Percentiles rank a stretch among this genome's conserved stretches.
Evolutionary conservation across 305 asterid species (phyloP).

Genomic region (Fraxinus sp.): DNA sequence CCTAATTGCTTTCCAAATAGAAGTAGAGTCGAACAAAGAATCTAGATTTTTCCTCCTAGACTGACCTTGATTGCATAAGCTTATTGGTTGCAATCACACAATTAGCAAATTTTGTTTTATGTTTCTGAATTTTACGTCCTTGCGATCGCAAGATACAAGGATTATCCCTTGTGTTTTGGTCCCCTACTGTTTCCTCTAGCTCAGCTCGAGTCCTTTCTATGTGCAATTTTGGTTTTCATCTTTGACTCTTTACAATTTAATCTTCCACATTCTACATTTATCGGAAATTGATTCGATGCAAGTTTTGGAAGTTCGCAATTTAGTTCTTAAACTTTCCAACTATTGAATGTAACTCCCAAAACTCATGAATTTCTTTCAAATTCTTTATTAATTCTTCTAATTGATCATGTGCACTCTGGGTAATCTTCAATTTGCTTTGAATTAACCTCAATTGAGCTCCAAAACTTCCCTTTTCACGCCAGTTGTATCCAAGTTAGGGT

Average conservation of each 20-base stretch:
- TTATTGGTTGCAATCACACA: not conserved
- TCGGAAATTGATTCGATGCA: not conserved
- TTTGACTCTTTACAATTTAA: not conserved
- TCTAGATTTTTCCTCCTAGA: not conserved
- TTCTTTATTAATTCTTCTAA: not conserved
- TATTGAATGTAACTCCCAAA: not conserved
- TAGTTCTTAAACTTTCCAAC: not conserved
- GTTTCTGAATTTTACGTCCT: not conserved
- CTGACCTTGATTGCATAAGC: not conserved
- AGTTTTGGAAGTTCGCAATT: not conserved
- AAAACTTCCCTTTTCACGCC: not conserved
- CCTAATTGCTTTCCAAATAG: not conserved
- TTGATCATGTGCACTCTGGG: not conserved
- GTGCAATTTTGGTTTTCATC: not conserved
- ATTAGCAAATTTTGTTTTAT: no score
- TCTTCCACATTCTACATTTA: not conserved
- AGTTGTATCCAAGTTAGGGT: not conserved
- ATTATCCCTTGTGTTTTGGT: no score
- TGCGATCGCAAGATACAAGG: not conserved
- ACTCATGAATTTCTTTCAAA: not conserved
- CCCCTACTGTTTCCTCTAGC: not conserved
- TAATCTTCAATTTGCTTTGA: not conserved
- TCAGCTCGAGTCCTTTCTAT: not conserved
- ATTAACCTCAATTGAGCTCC: not conserved
- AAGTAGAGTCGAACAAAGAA: not conserved